phyloP scores from a whole-genome alignment of 2,329 filamentous ascomycete genomes.

The Sphaceloma murrayae region DNA sequence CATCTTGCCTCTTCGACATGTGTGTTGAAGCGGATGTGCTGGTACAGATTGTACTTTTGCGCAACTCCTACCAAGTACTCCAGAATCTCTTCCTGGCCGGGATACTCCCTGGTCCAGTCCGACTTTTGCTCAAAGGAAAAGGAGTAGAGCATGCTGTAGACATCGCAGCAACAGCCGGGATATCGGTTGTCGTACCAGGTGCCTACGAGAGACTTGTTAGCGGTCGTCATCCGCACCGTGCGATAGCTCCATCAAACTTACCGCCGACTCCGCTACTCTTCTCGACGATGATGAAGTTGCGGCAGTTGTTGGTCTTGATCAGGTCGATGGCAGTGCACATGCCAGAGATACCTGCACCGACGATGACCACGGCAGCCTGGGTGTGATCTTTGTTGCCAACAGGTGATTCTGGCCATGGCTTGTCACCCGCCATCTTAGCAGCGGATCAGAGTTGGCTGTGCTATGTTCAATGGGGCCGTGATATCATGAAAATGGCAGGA shows the following conservation, averaged over 20 bases:
- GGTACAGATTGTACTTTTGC: constrained; percentile 45
- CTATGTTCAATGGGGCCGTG: too few relatives aligned
- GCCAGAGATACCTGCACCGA: constrained; percentile 47
- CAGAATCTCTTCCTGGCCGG: constrained; percentile 52
- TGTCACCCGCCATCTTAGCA: constrained; percentile 32
- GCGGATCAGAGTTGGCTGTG: too few relatives aligned
- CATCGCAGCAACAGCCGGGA: constrained; percentile 28
- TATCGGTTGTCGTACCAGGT: constrained; percentile 44
- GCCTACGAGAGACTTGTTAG: constrained; percentile 35
- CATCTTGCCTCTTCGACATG: constrained; percentile 45
- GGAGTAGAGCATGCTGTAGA: constrained; percentile 48
- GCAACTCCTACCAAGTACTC: constrained; percentile 47
- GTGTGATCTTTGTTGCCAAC: constrained; percentile 44
- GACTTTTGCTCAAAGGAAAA: constrained; percentile 53
- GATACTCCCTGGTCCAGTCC: constrained; percentile 49
- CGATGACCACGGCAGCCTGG: constrained; percentile 47
- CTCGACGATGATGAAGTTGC: constrained; percentile 49
- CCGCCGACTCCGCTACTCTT: constrained; percentile 46
- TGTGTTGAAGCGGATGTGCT: constrained; percentile 50
- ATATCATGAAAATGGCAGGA: too few relatives aligned
- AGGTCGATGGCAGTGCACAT: constrained; percentile 51
- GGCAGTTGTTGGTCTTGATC: constrained; percentile 42
- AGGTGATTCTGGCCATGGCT: constrained; percentile 38
- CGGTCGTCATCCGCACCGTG: constrained; percentile 58
- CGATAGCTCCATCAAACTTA: too few relatives aligned